phyloP scores from a whole-genome alignment of 2,329 filamentous ascomycete species.

The Rhinocladiella similis region DNA sequence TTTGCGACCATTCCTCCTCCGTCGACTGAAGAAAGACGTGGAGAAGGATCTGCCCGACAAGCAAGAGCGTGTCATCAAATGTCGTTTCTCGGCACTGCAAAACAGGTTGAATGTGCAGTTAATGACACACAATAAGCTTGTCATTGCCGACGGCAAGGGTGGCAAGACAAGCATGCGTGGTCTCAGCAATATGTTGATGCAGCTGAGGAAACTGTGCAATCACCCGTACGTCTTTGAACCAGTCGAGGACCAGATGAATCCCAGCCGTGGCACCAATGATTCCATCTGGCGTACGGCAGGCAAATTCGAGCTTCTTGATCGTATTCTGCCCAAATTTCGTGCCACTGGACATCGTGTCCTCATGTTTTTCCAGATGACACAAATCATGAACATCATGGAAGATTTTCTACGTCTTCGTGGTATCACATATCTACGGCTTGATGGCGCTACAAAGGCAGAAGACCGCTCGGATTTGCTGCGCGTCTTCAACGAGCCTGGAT shows the following conservation, averaged over 20 bases:
- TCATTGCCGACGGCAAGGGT: conserved; percentile 91
- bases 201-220: conserved; percentile 96
- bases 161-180: conserved; percentile 92
- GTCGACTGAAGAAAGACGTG: conserved; percentile 98
- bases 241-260: conserved; percentile 98
- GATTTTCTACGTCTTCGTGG: conserved; percentile 87
- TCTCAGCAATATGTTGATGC: conserved; percentile 99
- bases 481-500: conserved; percentile 85
- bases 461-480: conserved; percentile 89
- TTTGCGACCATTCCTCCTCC: conserved; percentile 90
- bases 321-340: conserved; percentile 90
- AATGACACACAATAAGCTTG: conserved; percentile 90
- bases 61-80: conserved; percentile 98
- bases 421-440: conserved; percentile 84
- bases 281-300: conserved; percentile 91
- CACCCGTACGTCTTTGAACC: conserved; percentile 98
- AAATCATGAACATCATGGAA: conserved; percentile 99
- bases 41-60: conserved; percentile 99
- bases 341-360: conserved; percentile 89
- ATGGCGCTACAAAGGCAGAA: conserved; percentile 96
- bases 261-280: conserved; percentile 83
- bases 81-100: conserved; percentile 93
- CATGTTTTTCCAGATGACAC: conserved; percentile 99
- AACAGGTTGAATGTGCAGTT: conserved; percentile 96
- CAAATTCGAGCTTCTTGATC: conserved; percentile 94